A percentile compares a stretch with the other conserved stretches of the same genome.
phyloP scores from a whole-genome alignment of 2,329 filamentous ascomycete genomes.

The Aspergillus sp. region DNA sequence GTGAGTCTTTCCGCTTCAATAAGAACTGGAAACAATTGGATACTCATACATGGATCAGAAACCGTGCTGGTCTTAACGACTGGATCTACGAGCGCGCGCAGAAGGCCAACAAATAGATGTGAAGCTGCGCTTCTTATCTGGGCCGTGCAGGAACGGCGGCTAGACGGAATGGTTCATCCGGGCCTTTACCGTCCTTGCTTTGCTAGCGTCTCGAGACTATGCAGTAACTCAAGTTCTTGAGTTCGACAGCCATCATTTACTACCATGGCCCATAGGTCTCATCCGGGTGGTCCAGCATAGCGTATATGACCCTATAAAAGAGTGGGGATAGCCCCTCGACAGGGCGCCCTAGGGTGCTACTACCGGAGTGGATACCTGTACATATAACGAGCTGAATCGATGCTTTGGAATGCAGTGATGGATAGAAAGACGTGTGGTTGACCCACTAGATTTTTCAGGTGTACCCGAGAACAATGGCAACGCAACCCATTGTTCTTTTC shows the following conservation, averaged over 20 bases:
- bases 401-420: slow-evolving; percentile 14
- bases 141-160: neutral
- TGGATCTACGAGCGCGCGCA: slow-evolving; percentile 86
- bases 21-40: neutral
- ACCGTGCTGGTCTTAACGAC: slow-evolving; percentile 86
- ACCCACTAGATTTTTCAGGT: neutral
- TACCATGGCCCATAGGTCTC: neutral
- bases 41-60: slow-evolving; percentile 52
- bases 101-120: slow-evolving; percentile 29
- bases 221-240: slow-evolving; percentile 1
- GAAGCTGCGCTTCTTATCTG: neutral
- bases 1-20: slow-evolving; percentile 41
- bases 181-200: neutral
- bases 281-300: neutral
- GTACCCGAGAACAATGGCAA: slow-evolving; percentile 26
- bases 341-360: neutral
- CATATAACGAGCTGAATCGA: slow-evolving; percentile 1
- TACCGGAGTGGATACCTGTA: neutral
- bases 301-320: neutral
- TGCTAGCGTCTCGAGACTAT: neutral
- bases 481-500: slow-evolving; percentile 21
- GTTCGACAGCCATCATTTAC: neutral
- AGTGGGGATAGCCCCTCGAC: neutral
- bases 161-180: neutral
- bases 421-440: slow-evolving; percentile 8